Conservation (phyloP, 192 early-diverging fungal genomes). For the Piromyces finnis region DNA sequence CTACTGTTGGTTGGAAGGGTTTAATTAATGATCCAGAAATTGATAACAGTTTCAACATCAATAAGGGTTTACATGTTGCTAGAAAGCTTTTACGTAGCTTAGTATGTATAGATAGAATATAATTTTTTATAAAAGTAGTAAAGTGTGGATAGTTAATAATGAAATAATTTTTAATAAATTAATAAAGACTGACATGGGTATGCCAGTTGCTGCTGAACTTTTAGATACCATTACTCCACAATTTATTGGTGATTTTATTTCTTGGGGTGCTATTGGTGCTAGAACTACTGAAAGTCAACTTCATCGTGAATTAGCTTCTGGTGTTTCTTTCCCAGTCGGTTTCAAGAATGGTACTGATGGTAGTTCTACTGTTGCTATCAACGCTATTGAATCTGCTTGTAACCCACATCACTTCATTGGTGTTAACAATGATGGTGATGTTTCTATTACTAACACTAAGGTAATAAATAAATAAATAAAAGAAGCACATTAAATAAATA, state of each 20-base stretch:
- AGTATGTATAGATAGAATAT: background rate
- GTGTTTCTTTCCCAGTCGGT: conserved; percentile 88
- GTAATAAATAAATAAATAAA: no score
- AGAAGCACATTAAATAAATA: no score
- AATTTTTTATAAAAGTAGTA: background rate
- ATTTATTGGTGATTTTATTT: conserved; percentile 80
- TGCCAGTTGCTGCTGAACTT: conserved; percentile 78
- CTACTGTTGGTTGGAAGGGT: conserved; percentile 83
- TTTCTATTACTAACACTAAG: conserved; percentile 72
- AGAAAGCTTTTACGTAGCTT: conserved; percentile 60
- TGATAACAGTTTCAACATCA: conserved; percentile 71
- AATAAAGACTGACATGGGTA: conserved; percentile 43
- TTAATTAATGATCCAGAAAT: conserved; percentile 49
- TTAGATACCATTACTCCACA: conserved; percentile 93
- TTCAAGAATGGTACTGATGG: conserved; percentile 98
- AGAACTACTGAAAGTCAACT: conserved; percentile 90
- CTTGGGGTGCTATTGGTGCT: conserved; percentile 95
- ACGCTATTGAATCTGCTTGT: conserved; percentile 6
- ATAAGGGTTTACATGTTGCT: conserved; percentile 82
- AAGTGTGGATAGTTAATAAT: background rate
- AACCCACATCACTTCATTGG: conserved; percentile 9
- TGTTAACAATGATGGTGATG: conserved; percentile 85
- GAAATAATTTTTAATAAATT: background rate
- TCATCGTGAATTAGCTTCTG: conserved; percentile 85
- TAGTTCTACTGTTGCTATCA: conserved; percentile 52